Base-by-base conservation (phyloP, 2,329 filamentous ascomycete genomes). In the Ophiostoma australiae region DNA sequence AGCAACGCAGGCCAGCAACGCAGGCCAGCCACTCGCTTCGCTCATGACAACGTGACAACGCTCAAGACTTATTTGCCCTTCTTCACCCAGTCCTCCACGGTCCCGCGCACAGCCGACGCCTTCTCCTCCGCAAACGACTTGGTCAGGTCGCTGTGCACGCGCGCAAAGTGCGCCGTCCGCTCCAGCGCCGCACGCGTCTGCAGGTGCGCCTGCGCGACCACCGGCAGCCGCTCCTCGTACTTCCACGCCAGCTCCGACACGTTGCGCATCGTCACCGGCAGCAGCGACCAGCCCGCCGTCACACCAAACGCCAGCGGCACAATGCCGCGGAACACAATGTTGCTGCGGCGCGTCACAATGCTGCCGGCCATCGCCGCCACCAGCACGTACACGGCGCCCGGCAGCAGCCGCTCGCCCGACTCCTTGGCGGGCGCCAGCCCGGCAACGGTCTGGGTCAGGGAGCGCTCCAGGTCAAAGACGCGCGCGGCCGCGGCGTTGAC, bases 351-450 rank as follows among this genome's bases (percentile, higher is more conserved):
- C 70, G 92, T 89, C 70, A 97, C 84, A 79, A 99, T 98, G 80
- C 89, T 93, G 76, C 94, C 95, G 48, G 95, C 92, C 94, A 99
- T 97, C 76, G 92, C 90, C 61, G 94, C 90, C 67, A 99, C 94
- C 39, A 97, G 87, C 67, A 98, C 93, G 82, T 98, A 98, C 75
- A 98, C 88, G 72, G 89, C 85, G 35, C 94, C 94, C 44, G 95
- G 95, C 81, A 98, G 89, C 71, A 99, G 86, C 78, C 89, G 89
- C 84, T 99, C 95, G 79, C 91, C 92, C 73, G 89, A 92, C 81
- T 94, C 91, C 77, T 90, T 90, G 52, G 93, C 85, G 39, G 95
- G 95, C 27, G 94, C 95, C 55, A 99, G 87, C 31, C 91, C 93
- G 72, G 94, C 92, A 75, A 99, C 82, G 73, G 95, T 98, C 80